Percentiles rank a stretch among this genome's conserved stretches.
phyloP scores from a whole-genome alignment of 1,139 yeast species.

The Taphrina betulina region DNA sequence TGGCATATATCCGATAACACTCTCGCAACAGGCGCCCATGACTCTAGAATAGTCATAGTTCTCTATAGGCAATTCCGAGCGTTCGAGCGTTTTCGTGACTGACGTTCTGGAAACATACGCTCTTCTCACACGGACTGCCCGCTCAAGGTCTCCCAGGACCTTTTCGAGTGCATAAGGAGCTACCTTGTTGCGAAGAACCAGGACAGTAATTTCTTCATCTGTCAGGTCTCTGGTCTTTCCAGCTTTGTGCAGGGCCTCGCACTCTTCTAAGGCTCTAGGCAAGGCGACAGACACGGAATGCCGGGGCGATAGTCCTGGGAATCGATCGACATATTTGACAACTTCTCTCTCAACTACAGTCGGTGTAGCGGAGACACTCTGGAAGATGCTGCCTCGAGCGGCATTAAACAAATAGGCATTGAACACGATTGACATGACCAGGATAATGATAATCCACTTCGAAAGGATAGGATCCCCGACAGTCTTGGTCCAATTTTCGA shows the following conservation, averaged over 20 bases:
- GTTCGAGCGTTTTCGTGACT: conserved; percentile 73
- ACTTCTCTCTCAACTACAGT: conserved; percentile 45
- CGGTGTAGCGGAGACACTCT: conserved; percentile 40
- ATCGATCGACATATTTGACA: conserved; percentile 33
- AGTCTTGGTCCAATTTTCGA: conserved; percentile 65
- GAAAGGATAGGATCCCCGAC: conserved; percentile 80
- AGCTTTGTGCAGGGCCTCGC: conserved; percentile 61
- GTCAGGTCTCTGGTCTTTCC: conserved; percentile 68
- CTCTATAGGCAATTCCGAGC: conserved; percentile 70
- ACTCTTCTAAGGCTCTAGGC: conserved; percentile 56
- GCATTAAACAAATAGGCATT: conserved; percentile 72
- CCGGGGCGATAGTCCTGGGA: conserved; percentile 27
- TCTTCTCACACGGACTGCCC: conserved; percentile 93
- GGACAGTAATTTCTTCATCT: conserved; percentile 69
- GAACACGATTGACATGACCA: conserved; percentile 72
- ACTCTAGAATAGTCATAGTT: conserved; percentile 92
- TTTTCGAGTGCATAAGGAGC: conserved; percentile 94
- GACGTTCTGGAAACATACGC: conserved; percentile 82
- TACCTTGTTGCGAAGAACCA: conserved; percentile 72
- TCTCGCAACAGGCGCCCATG: conserved; percentile 98
- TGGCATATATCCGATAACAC: conserved; percentile 94
- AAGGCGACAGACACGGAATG: conserved; percentile 1
- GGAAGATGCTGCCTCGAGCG: conserved; percentile 40
- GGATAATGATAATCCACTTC: conserved; percentile 69
- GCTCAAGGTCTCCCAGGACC: conserved; percentile 76